phyloP scores from a whole-genome alignment of 805 yeast species.

The Brettanomyces bruxellensis region DNA sequence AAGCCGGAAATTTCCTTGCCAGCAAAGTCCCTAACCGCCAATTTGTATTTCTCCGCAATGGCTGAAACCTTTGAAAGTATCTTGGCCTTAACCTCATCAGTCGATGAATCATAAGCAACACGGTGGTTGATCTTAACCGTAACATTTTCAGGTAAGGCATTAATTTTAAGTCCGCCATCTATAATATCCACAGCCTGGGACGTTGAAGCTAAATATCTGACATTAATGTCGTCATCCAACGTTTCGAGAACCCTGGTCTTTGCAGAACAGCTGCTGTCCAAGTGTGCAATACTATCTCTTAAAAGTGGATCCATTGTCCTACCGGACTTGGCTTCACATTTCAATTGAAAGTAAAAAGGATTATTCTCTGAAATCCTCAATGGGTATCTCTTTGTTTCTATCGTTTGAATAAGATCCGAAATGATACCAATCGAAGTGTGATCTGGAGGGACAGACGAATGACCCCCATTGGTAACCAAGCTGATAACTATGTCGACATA shows the following conservation, averaged over 20 bases:
- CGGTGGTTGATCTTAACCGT: constrained; percentile 49
- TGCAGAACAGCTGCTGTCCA: constrained; percentile 20
- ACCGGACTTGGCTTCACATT: constrained; percentile 51
- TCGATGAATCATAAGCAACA: constrained; percentile 45
- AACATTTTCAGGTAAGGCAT: constrained; percentile 63
- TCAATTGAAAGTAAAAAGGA: constrained; percentile 46
- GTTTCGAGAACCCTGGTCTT: constrained; percentile 26
- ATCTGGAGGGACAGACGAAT: constrained; percentile 38
- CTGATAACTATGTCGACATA: constrained; percentile 30
- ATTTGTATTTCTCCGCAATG: constrained; percentile 34
- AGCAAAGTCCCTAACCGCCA: constrained; percentile 34
- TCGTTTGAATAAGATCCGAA: constrained; percentile 28
- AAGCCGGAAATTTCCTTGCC: constrained; percentile 20
- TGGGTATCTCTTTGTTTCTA: constrained; percentile 50
- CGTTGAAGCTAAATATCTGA: constrained; percentile 40
- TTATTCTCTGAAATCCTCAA: constrained; percentile 39
- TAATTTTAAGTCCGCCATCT: constrained; percentile 61
- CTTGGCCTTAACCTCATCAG: constrained; percentile 14
- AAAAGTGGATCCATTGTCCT: constrained; percentile 18
- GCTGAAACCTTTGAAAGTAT: constrained; percentile 29
- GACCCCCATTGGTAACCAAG: constrained; percentile 38
- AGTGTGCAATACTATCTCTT: constrained; percentile 28
- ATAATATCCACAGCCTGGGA: constrained; percentile 59
- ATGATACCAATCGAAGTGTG: constrained; percentile 39
- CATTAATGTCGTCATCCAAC: constrained; percentile 11